Conservation (phyloP, 345 rosid genomes). For the Corchorus olitorius region DNA sequence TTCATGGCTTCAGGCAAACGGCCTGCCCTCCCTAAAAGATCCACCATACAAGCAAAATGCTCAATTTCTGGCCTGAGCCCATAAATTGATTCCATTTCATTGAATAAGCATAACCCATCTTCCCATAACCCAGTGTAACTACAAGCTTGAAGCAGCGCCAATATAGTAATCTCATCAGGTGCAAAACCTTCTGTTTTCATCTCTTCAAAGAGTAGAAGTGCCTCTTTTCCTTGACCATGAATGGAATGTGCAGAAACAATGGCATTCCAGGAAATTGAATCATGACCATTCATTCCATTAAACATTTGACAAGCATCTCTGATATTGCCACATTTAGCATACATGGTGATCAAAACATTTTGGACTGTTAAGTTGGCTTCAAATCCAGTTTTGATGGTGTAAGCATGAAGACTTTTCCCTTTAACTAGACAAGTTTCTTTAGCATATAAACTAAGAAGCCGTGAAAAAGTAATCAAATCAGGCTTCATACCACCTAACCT, state of each 20-base stretch:
- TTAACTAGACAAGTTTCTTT: slow-evolving; percentile 30
- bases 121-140: slow-evolving; percentile 33
- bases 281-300: slow-evolving; percentile 18
- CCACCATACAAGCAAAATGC: slow-evolving; percentile 38
- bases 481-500: slow-evolving; percentile 28
- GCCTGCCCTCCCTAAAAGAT: slow-evolving; percentile 39
- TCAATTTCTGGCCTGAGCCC: slow-evolving; percentile 27
- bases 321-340: slow-evolving; percentile 41
- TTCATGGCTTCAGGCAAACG: slow-evolving; percentile 30
- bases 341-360: slow-evolving; percentile 36
- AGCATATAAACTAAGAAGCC: slow-evolving; percentile 32
- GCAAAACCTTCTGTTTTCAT: slow-evolving; percentile 28
- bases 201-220: slow-evolving; percentile 31
- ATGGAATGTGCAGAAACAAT: slow-evolving; percentile 36
- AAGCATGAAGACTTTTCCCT: slow-evolving; percentile 37
- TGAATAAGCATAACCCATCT: slow-evolving; percentile 30
- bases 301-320: slow-evolving; percentile 29
- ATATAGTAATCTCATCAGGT: slow-evolving; percentile 30
- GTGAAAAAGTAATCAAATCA: slow-evolving; percentile 34
- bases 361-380: slow-evolving; percentile 22
- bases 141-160: slow-evolving; percentile 40
- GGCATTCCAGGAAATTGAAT: slow-evolving; percentile 43
- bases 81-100: slow-evolving; percentile 28
- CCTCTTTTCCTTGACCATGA: slow-evolving; percentile 34
- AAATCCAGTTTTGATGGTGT: slow-evolving; percentile 33